Conservation (phyloP, 2,329 filamentous ascomycete genomes). For the Xylaria sp. region DNA sequence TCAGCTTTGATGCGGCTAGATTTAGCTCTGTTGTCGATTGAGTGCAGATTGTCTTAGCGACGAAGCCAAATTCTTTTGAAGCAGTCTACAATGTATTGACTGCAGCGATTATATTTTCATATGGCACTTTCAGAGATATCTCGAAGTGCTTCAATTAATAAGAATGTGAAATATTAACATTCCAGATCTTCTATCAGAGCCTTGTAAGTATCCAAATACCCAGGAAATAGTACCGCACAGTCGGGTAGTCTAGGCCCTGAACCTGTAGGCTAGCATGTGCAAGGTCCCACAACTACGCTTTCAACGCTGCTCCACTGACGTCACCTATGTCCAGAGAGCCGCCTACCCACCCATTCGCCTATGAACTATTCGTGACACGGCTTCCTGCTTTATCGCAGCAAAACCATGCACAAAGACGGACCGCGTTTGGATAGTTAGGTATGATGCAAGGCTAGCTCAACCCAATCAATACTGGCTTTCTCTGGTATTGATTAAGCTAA, state of each 20-base stretch:
- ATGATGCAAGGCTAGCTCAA: constrained; percentile 31
- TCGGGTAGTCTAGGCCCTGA: background rate
- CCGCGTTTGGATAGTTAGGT: constrained; percentile 27
- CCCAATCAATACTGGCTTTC: constrained; percentile 14
- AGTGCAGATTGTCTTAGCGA: constrained; percentile 4
- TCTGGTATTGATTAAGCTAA: constrained; percentile 15
- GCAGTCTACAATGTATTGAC: background rate
- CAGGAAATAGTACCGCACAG: background rate
- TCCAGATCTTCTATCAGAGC: too few relatives aligned
- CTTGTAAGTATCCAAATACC: background rate
- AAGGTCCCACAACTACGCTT: constrained; percentile 18
- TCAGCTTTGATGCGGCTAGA: background rate
- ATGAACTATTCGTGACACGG: constrained; percentile 13
- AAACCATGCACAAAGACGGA: constrained; percentile 23
- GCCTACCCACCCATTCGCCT: constrained; percentile 1
- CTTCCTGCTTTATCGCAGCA: background rate
- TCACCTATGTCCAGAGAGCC: constrained; percentile 20
- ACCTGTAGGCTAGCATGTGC: background rate
- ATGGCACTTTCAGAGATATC: background rate
- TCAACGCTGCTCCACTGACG: constrained; percentile 24
- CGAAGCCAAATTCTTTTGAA: background rate
- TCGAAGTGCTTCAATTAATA: background rate
- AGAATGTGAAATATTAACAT: background rate
- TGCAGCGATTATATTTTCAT: background rate
- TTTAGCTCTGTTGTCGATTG: background rate